Evolutionary conservation across 805 yeast species (phyloP).

Genomic region (Suhomyces kilbournensis): DNA sequence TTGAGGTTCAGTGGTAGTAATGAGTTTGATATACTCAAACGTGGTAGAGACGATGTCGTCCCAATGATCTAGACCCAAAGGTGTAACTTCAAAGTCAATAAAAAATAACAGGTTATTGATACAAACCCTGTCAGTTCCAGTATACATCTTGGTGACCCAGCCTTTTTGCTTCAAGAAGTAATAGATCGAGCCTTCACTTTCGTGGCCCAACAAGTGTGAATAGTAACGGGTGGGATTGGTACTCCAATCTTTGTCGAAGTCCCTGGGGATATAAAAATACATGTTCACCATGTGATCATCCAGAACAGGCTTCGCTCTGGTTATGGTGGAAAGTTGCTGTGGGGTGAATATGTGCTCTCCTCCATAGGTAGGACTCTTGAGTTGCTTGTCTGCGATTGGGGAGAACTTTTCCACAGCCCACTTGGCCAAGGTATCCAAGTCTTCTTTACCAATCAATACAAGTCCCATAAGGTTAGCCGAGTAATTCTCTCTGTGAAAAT

Average conservation of each 20-base stretch:
- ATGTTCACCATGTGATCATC: slow-evolving; percentile 67
- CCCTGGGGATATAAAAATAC: slow-evolving; percentile 73
- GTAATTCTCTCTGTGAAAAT: slow-evolving; percentile 69
- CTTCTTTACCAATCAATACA: slow-evolving; percentile 79
- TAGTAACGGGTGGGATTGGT: slow-evolving; percentile 67
- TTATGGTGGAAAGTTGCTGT: slow-evolving; percentile 49
- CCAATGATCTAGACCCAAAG: slow-evolving; percentile 64
- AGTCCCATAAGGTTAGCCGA: slow-evolving; percentile 88
- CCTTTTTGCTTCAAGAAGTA: slow-evolving; percentile 63
- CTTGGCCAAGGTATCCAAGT: slow-evolving; percentile 62
- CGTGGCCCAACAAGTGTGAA: slow-evolving; percentile 89
- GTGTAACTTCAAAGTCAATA: slow-evolving; percentile 74
- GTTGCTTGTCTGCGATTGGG: slow-evolving; percentile 52
- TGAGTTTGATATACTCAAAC: slow-evolving; percentile 72
- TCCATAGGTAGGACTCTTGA: slow-evolving; percentile 44
- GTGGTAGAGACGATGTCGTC: slow-evolving; percentile 53
- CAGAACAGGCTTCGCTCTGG: slow-evolving; percentile 79
- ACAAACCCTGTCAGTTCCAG: slow-evolving; percentile 67
- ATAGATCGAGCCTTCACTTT: slow-evolving; percentile 81
- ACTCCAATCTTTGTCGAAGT: slow-evolving; percentile 56
- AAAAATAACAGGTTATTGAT: slow-evolving; percentile 65
- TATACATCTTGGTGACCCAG: slow-evolving; percentile 77
- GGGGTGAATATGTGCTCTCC: slow-evolving; percentile 46
- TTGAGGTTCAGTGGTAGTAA: slow-evolving; percentile 57
- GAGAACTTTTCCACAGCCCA: slow-evolving; percentile 72